Conservation (phyloP, 2,329 filamentous ascomycete species). For the Lasiodiplodia hormozganensis region DNA sequence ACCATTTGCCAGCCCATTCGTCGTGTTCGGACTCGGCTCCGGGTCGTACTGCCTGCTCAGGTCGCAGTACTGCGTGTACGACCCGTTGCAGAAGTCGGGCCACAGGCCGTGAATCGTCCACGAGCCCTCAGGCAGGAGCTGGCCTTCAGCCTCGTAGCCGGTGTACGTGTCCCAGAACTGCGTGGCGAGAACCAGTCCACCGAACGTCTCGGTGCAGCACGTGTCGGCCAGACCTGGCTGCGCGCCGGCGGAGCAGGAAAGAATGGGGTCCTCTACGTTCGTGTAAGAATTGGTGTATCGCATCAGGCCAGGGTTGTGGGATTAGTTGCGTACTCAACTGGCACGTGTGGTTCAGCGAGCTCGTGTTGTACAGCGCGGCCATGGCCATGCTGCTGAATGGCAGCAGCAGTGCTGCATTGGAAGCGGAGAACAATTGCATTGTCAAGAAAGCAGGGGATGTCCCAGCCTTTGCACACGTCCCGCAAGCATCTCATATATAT, state of each 20-base stretch:
- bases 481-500: neutral
- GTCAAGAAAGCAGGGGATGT: neutral
- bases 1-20: slow-evolving; percentile 61
- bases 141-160: slow-evolving; percentile 63
- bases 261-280: slow-evolving; percentile 30
- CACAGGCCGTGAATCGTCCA: slow-evolving; percentile 69
- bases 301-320: slow-evolving; percentile 24
- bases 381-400: slow-evolving; percentile 35
- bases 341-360: slow-evolving; percentile 64
- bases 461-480: neutral
- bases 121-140: slow-evolving; percentile 62
- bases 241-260: slow-evolving; percentile 42
- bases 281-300: neutral
- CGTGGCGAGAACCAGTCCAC: slow-evolving; percentile 67
- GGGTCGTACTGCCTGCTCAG: slow-evolving; percentile 70
- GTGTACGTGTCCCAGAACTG: slow-evolving; percentile 73
- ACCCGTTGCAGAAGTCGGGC: slow-evolving; percentile 62
- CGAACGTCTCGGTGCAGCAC: slow-evolving; percentile 71
- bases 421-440: neutral
- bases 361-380: slow-evolving; percentile 56
- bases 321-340: slow-evolving; percentile 48
- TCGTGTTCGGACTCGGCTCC: slow-evolving; percentile 67
- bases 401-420: neutral
- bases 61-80: slow-evolving; percentile 73
- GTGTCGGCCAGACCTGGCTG: slow-evolving; percentile 57